Base-by-base conservation (phyloP, 2,329 filamentous ascomycete species). In the Penicillium sp. region DNA sequence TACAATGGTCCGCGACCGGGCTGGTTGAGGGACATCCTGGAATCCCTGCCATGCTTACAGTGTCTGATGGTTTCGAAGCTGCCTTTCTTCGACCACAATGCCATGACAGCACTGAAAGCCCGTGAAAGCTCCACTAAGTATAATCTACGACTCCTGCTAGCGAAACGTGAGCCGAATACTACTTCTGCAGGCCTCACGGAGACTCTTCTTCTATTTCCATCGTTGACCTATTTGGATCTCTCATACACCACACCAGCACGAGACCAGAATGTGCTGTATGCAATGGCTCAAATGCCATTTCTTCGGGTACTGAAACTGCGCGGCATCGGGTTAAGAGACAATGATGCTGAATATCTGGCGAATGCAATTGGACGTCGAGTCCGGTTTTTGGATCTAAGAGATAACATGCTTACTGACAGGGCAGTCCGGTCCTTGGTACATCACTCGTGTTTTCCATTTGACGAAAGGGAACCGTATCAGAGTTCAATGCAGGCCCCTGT, bases 51-150 rank as follows among this genome's bases (percentile, higher is more conserved):
- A 2, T 75, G 76, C 44, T 67, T 84, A 13, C 81, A 84, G 56
- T 80, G 78, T 1, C 66, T 84, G 41, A 75, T 83, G 50, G 80
- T 84, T 10, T 76, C 79, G 13, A 75, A 74, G 27, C 64, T 84
- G 40, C 79, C 80, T 0, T 83, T 83, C 61, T 83, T 84, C 58
- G 81, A 84, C 49, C 80, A 84, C 61, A 75, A 76, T 52, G 73
- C 79, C 14, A 72, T 84, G 46, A 67, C 75, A 49, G 77, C 75
- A 2, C 60, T 83, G 46, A 74, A 69, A 44, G 61, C 67, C 19
- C 54, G 56, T 9, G 45, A 59, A 9, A 48, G 42, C 12, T 52
- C 53, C 27, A 51, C 39, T 16, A 58, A 67, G 3, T 79, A 80
- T 56, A 72, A 73, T 14, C 61, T 83, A 22, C 77, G 80, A 27